phyloP scores from a whole-genome alignment of 495 filamentous ascomycete genomes.

The Penicillium mononematosum region DNA sequence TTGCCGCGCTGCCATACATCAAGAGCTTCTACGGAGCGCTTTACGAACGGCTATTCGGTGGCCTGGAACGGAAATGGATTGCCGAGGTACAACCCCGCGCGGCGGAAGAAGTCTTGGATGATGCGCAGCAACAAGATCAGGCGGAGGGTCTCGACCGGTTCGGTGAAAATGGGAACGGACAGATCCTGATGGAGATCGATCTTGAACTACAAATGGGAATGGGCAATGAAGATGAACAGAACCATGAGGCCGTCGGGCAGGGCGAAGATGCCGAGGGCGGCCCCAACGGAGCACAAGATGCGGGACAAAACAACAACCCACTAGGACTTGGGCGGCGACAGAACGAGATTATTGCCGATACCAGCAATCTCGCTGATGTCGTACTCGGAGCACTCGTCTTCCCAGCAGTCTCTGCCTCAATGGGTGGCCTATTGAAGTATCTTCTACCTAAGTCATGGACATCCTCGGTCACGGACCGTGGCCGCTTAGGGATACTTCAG shows the following conservation, averaged over 20 bases:
- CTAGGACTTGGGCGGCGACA: slow-evolving; percentile 38
- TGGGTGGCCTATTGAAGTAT: slow-evolving; percentile 66
- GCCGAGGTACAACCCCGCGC: slow-evolving; percentile 63
- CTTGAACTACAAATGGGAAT: slow-evolving; percentile 45
- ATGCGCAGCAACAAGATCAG: slow-evolving; percentile 47
- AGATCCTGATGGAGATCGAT: slow-evolving; percentile 47
- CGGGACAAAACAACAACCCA: slow-evolving; percentile 29
- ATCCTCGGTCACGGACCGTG: slow-evolving; percentile 36
- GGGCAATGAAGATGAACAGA: slow-evolving; percentile 35
- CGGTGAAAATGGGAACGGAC: slow-evolving; percentile 40
- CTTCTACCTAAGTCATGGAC: slow-evolving; percentile 64
- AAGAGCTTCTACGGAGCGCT: slow-evolving; percentile 65
- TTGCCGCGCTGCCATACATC: slow-evolving; percentile 66
- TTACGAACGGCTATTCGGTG: slow-evolving; percentile 62
- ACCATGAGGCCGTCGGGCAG: slow-evolving; percentile 16
- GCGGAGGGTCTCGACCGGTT: slow-evolving; percentile 40
- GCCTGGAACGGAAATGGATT: slow-evolving; percentile 63
- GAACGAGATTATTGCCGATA: slow-evolving; percentile 51
- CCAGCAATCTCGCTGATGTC: slow-evolving; percentile 52
- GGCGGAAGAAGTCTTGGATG: slow-evolving; percentile 48
- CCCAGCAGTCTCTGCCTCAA: slow-evolving; percentile 59
- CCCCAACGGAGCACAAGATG: slow-evolving; percentile 31
- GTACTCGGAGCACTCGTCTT: slow-evolving; percentile 63
- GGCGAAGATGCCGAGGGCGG: slow-evolving; percentile 24
- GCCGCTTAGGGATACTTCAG: slow-evolving; percentile 63